A percentile compares a stretch with the other conserved stretches of the same genome.
Evolutionary conservation across 192 early-diverging fungal genomes (phyloP).

Genomic region (Polychytrium aggregatum): DNA sequence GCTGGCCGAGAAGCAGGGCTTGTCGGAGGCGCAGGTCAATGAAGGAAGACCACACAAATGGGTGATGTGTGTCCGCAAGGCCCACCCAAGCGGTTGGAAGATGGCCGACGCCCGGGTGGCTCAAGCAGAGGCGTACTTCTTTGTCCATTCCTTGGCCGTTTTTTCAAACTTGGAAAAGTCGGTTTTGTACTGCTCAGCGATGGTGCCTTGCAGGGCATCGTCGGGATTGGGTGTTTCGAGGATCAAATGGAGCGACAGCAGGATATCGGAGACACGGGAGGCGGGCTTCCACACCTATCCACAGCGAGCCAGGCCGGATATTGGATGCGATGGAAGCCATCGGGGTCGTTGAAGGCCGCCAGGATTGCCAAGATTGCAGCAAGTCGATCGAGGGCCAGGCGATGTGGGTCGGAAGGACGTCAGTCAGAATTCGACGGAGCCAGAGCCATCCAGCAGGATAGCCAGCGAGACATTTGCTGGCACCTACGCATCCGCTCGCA

Average conservation of each 20-base stretch:
- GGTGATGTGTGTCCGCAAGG: no score
- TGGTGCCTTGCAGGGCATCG: slow-evolving; percentile 61
- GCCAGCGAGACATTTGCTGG: not conserved
- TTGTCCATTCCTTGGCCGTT: slow-evolving; percentile 61
- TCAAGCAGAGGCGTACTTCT: no score
- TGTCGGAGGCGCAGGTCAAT: no score
- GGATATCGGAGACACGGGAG: slow-evolving; percentile 56
- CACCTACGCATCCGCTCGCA: not conserved
- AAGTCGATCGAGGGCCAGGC: not conserved
- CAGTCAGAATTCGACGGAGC: no score
- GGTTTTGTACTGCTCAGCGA: slow-evolving; percentile 61
- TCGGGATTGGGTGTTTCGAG: slow-evolving; percentile 71
- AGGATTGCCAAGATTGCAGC: not conserved
- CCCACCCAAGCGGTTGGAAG: no score
- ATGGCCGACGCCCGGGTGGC: no score
- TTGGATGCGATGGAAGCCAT: not conserved
- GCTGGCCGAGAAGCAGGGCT: no score
- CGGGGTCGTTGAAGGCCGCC: not conserved
- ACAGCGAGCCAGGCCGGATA: not conserved
- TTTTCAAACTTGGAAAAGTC: slow-evolving; percentile 53
- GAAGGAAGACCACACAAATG: no score
- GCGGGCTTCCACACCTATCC: slow-evolving; percentile 66
- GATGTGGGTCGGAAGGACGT: no score
- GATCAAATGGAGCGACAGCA: slow-evolving; percentile 48
- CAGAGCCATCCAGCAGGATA: no score